Conservation (phyloP, 257 asterid genomes). For the Mentha longifolia region DNA sequence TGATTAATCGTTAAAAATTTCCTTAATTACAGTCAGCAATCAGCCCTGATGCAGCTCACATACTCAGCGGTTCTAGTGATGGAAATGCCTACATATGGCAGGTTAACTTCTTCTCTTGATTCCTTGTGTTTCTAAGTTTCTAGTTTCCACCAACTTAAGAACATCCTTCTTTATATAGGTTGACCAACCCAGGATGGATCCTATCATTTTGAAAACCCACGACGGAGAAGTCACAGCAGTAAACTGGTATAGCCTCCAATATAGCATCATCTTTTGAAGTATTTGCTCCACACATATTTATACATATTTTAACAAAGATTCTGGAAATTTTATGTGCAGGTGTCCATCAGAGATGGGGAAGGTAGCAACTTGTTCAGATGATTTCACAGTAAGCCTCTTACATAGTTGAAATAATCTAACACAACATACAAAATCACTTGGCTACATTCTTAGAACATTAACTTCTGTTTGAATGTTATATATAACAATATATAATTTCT, state of each 20-base stretch:
- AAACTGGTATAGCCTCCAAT: slow-evolving; percentile 65
- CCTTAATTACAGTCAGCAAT: slow-evolving; percentile 67
- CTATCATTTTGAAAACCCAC: slow-evolving; percentile 72
- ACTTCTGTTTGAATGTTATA: not conserved
- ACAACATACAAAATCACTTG: not conserved
- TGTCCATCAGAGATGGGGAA: slow-evolving; percentile 83
- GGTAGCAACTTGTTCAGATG: slow-evolving; percentile 93
- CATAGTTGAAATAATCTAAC: not conserved
- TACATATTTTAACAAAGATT: slow-evolving; percentile 21
- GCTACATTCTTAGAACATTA: not conserved
- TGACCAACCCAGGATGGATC: slow-evolving; percentile 66
- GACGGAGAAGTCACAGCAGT: slow-evolving; percentile 95
- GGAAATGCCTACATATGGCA: slow-evolving; percentile 97
- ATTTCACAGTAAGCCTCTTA: slow-evolving; percentile 75
- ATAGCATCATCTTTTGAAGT: not conserved
- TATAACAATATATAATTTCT: slow-evolving; percentile 16
- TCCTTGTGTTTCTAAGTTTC: not conserved
- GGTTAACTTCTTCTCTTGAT: slow-evolving; percentile 44
- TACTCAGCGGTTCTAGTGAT: slow-evolving; percentile 94
- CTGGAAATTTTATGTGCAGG: slow-evolving; percentile 50
- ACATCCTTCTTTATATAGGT: slow-evolving; percentile 52
- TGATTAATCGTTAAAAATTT: slow-evolving; percentile 29
- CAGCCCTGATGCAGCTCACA: slow-evolving; percentile 93
- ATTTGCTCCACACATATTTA: not conserved
- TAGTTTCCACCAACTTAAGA: not conserved